Base-by-base conservation (phyloP, 2,329 filamentous ascomycete genomes). In the Zasmidium angulare region DNA sequence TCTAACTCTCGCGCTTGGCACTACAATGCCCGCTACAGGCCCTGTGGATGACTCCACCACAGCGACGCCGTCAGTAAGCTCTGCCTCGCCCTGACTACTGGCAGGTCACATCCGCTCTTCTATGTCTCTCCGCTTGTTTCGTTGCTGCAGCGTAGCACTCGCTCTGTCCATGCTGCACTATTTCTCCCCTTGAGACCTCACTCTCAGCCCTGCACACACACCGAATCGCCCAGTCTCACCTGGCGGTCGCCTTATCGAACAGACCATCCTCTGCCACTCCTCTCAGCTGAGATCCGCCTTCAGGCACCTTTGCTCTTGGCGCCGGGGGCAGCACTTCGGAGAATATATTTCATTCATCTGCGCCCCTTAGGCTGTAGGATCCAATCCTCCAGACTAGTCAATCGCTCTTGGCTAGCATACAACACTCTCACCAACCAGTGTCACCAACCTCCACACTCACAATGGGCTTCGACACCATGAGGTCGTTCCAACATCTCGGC, bases 391-490 rank as follows among this genome's bases (percentile, higher is more conserved):
- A 43, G 36, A 43, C 36, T 43, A 43, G 36, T 43, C 36, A 17
- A 43, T 43, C 36, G n/a, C 29, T 43, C 36, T 43, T 43, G 36
- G 36, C 36, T 3, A 43, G 36, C 11, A 43, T 29, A 29, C 17
- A 20, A 40, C 51, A 46, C 43, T 24, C 19, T 46, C 51, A 46
- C 51, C 11, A n/a, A 53, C 23, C 4, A 43, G 36, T 43, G 11
- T 17, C 36, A 43, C 36, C 36, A 43, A 43, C 36, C 9, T 17
- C 36, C n/a, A 36, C 29, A 14, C 12, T 19, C 56, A 59, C 43
- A 2, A 67, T 67, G 63, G 63, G 59, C 46, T 67, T 64, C 60
- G 63, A 65, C 46, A 67, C 65, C 11, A 67, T 67, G 65, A 47
- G 52, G 23, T 64, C 61, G 31, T 64, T 63, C 52, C 52, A 64